Base-by-base conservation (phyloP, 2,329 filamentous ascomycete genomes). In the Eurotiales sp. region DNA sequence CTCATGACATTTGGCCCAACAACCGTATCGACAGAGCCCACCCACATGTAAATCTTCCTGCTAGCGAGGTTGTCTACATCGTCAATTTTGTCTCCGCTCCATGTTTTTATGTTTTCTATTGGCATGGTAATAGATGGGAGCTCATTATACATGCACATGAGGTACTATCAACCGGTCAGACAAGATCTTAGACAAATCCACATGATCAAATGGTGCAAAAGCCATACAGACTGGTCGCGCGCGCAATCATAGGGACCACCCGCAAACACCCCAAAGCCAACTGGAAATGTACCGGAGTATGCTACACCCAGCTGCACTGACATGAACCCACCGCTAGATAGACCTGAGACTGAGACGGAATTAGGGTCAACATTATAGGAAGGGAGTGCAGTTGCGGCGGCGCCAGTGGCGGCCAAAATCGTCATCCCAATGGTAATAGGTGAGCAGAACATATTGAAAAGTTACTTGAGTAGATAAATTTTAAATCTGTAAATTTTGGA, bases 171-270 rank as follows among this genome's bases (percentile, higher is more conserved):
- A 12, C 5, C 25, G 10, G 29, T 32, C 10, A 32, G 29, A 32
- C 25, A 27, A 6, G 10, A 27, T 27, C 10, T 10, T 10, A 27
- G 25, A 27, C 10, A 6, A 32, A 14, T 32, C 4, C 12, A 12
- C 14, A 12, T 12, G 4, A 12, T 32, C 3, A 12, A 32, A 6
- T 6, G 3, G 10, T 14, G 7, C 29, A 32, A 32, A 32, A 32
- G 4, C 8, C 29, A 23, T 39, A 27, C 40, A 14, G 22, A 40
- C 22, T 53, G 52, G 23, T 40, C 25, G n/a, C 56, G 51, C 21
- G 56, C 56, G 15, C 56, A 58, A 15, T 58, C 55, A 27, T 44
- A 57, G 3, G 56, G 56, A 3, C 56, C 55, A 6, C 56, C 56
- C 4, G 56, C 53, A 21, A 58, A 58, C 3, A 58, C 56, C 21